Conservation (phyloP, 2,329 filamentous ascomycete genomes). For the Pseudogymnoascus destructans region DNA sequence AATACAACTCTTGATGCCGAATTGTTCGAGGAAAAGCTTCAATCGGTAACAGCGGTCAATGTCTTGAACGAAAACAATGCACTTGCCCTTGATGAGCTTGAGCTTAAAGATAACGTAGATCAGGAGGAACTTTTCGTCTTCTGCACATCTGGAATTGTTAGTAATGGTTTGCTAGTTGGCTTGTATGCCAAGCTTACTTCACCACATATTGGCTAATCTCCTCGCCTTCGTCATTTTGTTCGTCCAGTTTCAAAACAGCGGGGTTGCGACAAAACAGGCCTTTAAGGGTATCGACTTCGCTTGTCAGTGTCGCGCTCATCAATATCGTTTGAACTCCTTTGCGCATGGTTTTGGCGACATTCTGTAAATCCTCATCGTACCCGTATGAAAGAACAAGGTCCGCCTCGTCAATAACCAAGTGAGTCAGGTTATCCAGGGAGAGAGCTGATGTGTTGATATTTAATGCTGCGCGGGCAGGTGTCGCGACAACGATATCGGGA, state of each 20-base stretch:
- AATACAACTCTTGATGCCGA: constrained; percentile 85
- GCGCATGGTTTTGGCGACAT: constrained; percentile 63
- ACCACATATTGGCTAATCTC: constrained; percentile 80
- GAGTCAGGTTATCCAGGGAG: constrained; percentile 55
- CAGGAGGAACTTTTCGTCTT: constrained; percentile 92
- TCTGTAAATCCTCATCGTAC: constrained; percentile 79
- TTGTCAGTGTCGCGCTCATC: constrained; percentile 84
- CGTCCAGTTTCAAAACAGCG: constrained; percentile 66
- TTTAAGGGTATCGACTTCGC: constrained; percentile 76
- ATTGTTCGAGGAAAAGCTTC: constrained; percentile 93
- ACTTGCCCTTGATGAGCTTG: constrained; percentile 85
- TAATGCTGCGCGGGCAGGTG: constrained; percentile 68
- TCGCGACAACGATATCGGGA: constrained; percentile 84
- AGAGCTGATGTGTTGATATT: constrained; percentile 64
- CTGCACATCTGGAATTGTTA: constrained; percentile 50
- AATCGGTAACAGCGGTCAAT: constrained; percentile 83
- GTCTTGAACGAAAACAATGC: constrained; percentile 71
- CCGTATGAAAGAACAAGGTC: constrained; percentile 90
- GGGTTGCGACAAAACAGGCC: constrained; percentile 75
- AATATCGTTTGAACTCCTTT: constrained; percentile 80
- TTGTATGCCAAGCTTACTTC: constrained; percentile 37
- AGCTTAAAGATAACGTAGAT: constrained; percentile 93
- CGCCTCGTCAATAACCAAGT: constrained; percentile 81
- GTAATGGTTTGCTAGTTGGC: constrained; percentile 1
- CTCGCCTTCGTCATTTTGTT: constrained; percentile 63